Conservation (phyloP, 495 filamentous ascomycete species). For the Parathielavia appendiculata region DNA sequence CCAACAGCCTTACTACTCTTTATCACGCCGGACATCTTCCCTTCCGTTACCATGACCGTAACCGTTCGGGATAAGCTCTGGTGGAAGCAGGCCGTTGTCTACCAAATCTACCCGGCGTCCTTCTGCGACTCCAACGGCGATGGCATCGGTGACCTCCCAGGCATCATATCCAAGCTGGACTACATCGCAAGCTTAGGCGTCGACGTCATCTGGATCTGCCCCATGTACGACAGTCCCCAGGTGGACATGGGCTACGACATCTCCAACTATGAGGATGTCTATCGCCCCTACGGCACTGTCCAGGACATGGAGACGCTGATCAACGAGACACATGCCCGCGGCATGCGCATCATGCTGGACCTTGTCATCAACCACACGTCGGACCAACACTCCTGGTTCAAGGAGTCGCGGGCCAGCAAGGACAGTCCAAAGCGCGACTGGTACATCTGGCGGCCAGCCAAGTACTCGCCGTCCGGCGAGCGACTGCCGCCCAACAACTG, state of each 20-base stretch:
- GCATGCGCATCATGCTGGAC: constrained; percentile 69
- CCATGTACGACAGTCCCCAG: constrained; percentile 56
- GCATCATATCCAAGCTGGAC: constrained; percentile 61
- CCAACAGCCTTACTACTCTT: neutral
- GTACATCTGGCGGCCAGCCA: constrained; percentile 66
- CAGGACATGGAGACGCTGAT: constrained; percentile 57
- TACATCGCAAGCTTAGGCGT: constrained; percentile 59
- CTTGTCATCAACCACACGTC: constrained; percentile 74
- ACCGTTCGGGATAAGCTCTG: constrained; percentile 14
- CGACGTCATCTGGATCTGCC: constrained; percentile 66
- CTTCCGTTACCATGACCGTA: neutral
- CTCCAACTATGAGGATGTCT: constrained; percentile 57
- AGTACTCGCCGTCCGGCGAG: constrained; percentile 53
- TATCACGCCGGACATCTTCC: neutral
- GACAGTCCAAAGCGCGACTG: constrained; percentile 61
- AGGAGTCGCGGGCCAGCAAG: constrained; percentile 56
- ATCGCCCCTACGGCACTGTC: constrained; percentile 57
- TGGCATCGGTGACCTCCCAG: constrained; percentile 62
- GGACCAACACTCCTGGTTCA: constrained; percentile 71
- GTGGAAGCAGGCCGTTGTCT: constrained; percentile 49
- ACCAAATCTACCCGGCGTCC: constrained; percentile 67
- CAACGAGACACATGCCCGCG: constrained; percentile 30
- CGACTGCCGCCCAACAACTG: constrained; percentile 67
- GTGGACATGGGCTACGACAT: constrained; percentile 58
- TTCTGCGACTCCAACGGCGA: constrained; percentile 65